Evolutionary conservation across 208 protist genomes (phyloP), one percentile per base, ranked within the genome.

Genomic region (Crithidia bombi): DNA sequence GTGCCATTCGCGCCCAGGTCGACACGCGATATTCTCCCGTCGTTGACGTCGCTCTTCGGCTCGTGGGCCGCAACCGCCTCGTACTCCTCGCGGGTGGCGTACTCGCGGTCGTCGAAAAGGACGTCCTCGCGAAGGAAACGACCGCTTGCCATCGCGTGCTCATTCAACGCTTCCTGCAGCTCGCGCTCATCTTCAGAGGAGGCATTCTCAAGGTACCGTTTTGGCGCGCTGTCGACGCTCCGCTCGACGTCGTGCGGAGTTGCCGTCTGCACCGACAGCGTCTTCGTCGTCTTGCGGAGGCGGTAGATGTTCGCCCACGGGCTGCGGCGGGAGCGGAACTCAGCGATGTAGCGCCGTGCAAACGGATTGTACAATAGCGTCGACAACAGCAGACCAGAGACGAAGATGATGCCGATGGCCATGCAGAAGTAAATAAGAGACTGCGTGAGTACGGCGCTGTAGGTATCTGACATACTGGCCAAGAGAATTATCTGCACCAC

Each of bases 381-480:
- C 19, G 83, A 38, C 10, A 93, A 51, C 54, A 82, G 68, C 49
- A 86, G n/a, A 19, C 73, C 68, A 7, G 77, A 47, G 38, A 84
- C 9, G 66, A 85, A 65, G 69, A 96, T 86, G 68, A 92, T 91
- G 12, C 63, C 73, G 26, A 93, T 64, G 19, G 85, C 75, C 32
- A 93, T 33, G 46, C 71, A 82, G 54, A 94, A 96, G 75, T 94
- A 96, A 25, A 96, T 83, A 44, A 85, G 67, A 10, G 84, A 87
- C 72, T 93, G 85, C 23, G 61, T 73, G 23, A 80, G 74, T 14
- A 87, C 69, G 3, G 70, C 64, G 32, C 70, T 75, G 75, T 85
- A 89, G 46, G 69, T 78, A 55, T 79, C 65, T 4, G 77, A 35
- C 87, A 95, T 91, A 35, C 76, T 58, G 19, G 58, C 88, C 58